Evolutionary conservation across 768 basidiomycete genomes (phyloP).

Genomic region (Tremella yokohamensis): DNA sequence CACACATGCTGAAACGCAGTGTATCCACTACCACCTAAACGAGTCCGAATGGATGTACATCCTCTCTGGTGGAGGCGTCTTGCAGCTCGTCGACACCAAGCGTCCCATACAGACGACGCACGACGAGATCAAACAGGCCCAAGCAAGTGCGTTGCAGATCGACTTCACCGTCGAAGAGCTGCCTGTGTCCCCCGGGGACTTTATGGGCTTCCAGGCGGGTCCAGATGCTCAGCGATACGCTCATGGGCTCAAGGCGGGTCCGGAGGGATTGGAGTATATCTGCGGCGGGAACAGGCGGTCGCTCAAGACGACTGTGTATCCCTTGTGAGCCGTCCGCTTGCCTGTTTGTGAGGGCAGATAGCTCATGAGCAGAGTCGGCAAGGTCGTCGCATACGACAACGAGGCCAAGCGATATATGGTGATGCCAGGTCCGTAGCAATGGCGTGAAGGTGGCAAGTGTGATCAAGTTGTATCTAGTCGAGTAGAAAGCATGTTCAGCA

Average conservation of each 20-base stretch:
- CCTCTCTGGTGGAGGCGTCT: background rate
- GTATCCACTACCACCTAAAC: slow-evolving; percentile 12
- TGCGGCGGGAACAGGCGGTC: slow-evolving; percentile 4
- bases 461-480: too few species aligned
- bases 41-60: slow-evolving; percentile 17
- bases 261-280: slow-evolving; percentile 11
- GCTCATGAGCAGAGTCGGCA: too few species aligned
- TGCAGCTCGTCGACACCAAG: slow-evolving; percentile 8
- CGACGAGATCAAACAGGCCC: background rate
- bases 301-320: too few species aligned
- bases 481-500: too few species aligned
- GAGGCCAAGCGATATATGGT: too few species aligned
- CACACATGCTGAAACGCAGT: background rate
- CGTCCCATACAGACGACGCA: background rate
- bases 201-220: slow-evolving; percentile 16
- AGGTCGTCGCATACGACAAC: too few species aligned
- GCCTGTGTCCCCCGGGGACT: slow-evolving; percentile 6
- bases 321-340: too few species aligned
- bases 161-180: background rate
- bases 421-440: too few species aligned
- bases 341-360: too few species aligned
- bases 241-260: slow-evolving; percentile 7
- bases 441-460: background rate
- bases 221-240: background rate
- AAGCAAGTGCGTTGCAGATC: background rate